A percentile compares a stretch with the other conserved stretches of the same genome.
These are phyloP conservation scores for Leishmania braziliensis DNA, from an alignment of 208 protist species.

Conservation along the genomic window DNA sequence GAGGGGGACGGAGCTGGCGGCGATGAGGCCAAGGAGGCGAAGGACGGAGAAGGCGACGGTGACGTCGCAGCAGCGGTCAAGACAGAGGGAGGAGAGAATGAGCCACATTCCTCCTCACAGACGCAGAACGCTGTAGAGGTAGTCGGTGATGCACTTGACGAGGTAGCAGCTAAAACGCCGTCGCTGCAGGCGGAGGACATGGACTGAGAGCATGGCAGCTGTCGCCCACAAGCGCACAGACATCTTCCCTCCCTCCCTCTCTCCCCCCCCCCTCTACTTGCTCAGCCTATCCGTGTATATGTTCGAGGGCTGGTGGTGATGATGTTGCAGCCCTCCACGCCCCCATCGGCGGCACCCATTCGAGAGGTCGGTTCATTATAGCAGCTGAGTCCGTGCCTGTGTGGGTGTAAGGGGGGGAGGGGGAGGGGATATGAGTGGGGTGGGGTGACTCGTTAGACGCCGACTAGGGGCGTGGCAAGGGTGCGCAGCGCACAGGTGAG, in stretches of 20 bases:
- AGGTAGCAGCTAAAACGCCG: not conserved
- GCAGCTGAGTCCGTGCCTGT: not conserved
- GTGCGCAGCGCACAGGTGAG: too few species aligned
- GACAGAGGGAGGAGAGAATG: not conserved
- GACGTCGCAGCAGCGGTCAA: not conserved
- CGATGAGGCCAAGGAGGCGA: not conserved
- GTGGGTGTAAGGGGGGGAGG: not conserved
- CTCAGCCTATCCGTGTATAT: not conserved
- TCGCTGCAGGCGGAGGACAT: constrained; percentile 20
- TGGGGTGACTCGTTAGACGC: too few species aligned
- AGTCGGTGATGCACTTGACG: constrained; percentile 1
- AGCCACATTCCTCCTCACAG: not conserved
- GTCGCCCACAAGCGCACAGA: not conserved
- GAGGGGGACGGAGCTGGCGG: constrained; percentile 18
- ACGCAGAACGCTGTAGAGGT: not conserved
- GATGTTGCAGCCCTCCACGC: not conserved
- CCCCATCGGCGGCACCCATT: not conserved
- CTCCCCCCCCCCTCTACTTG: not conserved
- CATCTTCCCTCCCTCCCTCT: not conserved
- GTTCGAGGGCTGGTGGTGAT: not conserved
- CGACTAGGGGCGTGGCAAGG: too few species aligned
- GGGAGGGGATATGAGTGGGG: too few species aligned
- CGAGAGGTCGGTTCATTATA: not conserved
- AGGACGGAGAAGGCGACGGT: not conserved
- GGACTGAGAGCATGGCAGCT: constrained; percentile 6